These are phyloP conservation scores for Fraxinus excelsior DNA, from an alignment of 257 asterid species.

Conservation along the genomic window DNA sequence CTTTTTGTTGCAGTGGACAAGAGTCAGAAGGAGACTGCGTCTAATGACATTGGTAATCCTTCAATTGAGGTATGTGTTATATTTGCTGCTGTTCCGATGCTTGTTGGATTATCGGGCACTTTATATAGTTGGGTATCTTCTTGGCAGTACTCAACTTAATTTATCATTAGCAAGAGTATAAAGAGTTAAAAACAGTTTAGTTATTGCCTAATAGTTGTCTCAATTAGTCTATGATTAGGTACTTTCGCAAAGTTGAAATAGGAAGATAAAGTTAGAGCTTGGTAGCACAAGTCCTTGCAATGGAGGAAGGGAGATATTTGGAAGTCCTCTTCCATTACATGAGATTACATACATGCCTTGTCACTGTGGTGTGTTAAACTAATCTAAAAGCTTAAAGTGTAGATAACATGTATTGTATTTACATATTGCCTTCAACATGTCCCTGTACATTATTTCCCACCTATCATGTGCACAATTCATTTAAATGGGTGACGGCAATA, in stretches of 20 bases:
- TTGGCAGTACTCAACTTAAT: not conserved
- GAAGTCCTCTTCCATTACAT: not conserved
- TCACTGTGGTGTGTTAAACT: not conserved
- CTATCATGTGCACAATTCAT: not conserved
- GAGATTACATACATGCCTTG: not conserved
- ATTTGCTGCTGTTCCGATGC: not conserved
- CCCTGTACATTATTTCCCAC: not conserved
- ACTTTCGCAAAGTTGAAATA: not conserved
- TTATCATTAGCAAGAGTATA: not conserved
- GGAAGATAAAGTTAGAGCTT: not conserved
- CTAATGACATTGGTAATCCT: conserved; percentile 22
- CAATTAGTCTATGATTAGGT: not conserved
- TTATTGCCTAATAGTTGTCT: not conserved
- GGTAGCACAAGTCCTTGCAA: not conserved
- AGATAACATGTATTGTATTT: no score
- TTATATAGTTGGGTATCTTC: not conserved
- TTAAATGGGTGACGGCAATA: not conserved
- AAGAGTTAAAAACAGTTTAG: not conserved
- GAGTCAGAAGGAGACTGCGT: conserved; percentile 13
- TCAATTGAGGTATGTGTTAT: conserved; percentile 32
- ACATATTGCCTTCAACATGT: not conserved
- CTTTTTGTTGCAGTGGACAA: conserved; percentile 38
- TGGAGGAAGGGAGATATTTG: not conserved
- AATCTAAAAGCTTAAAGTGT: not conserved
- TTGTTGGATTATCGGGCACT: not conserved